A percentile compares a stretch with the other conserved stretches of the same genome.
phyloP scores from a whole-genome alignment of 2,329 filamentous ascomycete genomes.

The Aspergillus terreus region DNA sequence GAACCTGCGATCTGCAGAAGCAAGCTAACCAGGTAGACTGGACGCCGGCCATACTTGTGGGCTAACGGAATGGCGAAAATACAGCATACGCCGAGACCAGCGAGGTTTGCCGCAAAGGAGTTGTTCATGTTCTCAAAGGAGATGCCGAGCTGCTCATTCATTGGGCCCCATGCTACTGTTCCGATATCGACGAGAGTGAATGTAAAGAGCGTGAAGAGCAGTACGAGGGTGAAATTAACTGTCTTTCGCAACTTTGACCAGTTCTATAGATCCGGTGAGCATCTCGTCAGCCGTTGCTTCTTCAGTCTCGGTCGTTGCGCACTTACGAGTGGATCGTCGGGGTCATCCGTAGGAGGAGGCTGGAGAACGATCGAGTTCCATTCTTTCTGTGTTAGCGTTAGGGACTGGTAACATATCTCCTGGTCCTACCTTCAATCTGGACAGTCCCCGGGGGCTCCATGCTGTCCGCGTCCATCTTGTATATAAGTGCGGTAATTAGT shows the following conservation, averaged over 20 bases:
- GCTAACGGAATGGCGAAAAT: slow-evolving; percentile 39
- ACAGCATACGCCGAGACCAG: slow-evolving; percentile 37
- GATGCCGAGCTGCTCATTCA: slow-evolving; percentile 26
- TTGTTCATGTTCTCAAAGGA: slow-evolving; percentile 16
- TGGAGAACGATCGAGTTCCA: slow-evolving; percentile 13
- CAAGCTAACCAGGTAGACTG: slow-evolving; percentile 39
- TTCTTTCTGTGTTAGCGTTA: background rate
- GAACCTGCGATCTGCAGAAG: slow-evolving; percentile 33
- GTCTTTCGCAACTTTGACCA: slow-evolving; percentile 32
- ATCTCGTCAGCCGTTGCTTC: too few species aligned
- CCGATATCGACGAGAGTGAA: slow-evolving; percentile 15
- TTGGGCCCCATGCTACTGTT: slow-evolving; percentile 34
- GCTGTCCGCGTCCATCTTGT: background rate
- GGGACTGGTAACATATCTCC: background rate
- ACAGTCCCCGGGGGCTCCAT: background rate
- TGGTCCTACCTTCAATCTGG: background rate
- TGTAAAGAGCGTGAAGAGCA: slow-evolving; percentile 15
- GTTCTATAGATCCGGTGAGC: too few species aligned
- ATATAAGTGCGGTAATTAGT: background rate
- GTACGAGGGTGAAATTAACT: slow-evolving; percentile 29
- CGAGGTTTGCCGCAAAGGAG: slow-evolving; percentile 29
- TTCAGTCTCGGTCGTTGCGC: background rate
- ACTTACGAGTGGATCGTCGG: slow-evolving; percentile 28
- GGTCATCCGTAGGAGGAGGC: slow-evolving; percentile 27
- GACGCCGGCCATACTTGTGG: slow-evolving; percentile 33